phyloP scores from a whole-genome alignment of 306 rosid genomes.

The Glycine tomentella region DNA sequence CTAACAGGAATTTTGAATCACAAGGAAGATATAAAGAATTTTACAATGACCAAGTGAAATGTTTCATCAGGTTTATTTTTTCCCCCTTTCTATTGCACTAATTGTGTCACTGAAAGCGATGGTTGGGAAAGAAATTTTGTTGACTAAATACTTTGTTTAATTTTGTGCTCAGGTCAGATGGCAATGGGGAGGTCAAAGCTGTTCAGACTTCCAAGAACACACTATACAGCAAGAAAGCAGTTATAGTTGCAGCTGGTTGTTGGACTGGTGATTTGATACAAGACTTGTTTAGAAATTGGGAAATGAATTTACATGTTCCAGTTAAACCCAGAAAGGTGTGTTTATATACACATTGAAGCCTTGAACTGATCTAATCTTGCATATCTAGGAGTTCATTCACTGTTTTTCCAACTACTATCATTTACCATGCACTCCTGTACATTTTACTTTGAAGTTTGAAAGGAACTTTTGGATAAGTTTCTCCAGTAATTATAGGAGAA shows the following conservation, averaged over 20 bases:
- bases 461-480: too few species aligned
- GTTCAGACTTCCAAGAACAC: slow-evolving; percentile 70
- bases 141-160: slow-evolving; percentile 28
- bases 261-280: slow-evolving; percentile 89
- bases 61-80: slow-evolving; percentile 68
- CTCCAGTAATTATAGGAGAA: too few species aligned
- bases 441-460: not conserved
- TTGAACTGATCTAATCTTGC: slow-evolving; percentile 7
- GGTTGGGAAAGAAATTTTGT: slow-evolving; percentile 8
- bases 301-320: slow-evolving; percentile 69
- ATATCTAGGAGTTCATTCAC: slow-evolving; percentile 26
- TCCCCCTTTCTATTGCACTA: not conserved
- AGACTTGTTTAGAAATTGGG: slow-evolving; percentile 68
- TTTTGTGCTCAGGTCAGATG: slow-evolving; percentile 61
- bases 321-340: slow-evolving; percentile 86
- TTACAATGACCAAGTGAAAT: slow-evolving; percentile 74
- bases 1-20: slow-evolving; percentile 61
- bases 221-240: slow-evolving; percentile 70
- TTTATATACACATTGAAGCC: slow-evolving; percentile 12
- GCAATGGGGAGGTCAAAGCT: slow-evolving; percentile 61
- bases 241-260: slow-evolving; percentile 91
- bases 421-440: slow-evolving; percentile 17
- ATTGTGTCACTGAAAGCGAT: slow-evolving; percentile 13
- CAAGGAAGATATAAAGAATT: slow-evolving; percentile 84
- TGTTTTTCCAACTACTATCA: slow-evolving; percentile 18